Conservation (phyloP, 2,329 filamentous ascomycete species). For the Beauveria scarabaeidicola region DNA sequence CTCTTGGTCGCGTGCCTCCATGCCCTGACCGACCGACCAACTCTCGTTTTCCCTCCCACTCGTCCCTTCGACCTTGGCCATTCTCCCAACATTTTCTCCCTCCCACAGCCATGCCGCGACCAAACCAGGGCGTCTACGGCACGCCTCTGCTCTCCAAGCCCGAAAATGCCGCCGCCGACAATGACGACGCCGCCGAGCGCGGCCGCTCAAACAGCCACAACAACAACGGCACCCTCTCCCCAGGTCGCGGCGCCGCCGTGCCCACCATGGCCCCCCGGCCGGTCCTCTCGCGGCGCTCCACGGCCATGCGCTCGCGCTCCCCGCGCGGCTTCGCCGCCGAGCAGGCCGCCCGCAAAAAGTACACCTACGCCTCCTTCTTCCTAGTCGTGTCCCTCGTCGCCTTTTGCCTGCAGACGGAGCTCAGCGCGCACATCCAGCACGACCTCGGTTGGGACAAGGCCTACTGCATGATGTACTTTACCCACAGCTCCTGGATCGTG, state of each 20-base stretch:
- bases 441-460: conserved; percentile 92
- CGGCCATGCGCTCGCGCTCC: conserved; percentile 66
- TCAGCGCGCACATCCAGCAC: conserved; percentile 89
- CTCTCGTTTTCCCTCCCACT: background rate
- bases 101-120: conserved; percentile 31
- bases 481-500: conserved; percentile 86
- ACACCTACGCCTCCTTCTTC: conserved; percentile 80
- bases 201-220: conserved; percentile 20
- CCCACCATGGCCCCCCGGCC: conserved; percentile 16
- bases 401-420: conserved; percentile 92
- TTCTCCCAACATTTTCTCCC: no score
- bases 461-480: conserved; percentile 99
- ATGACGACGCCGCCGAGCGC: conserved; percentile 18
- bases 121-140: conserved; percentile 36
- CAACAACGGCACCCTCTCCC: conserved; percentile 15
- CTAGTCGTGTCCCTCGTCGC: conserved; percentile 73
- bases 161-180: conserved; percentile 16
- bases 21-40: background rate
- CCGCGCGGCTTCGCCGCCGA: conserved; percentile 42
- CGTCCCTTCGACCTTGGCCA: background rate
- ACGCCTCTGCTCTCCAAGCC: conserved; percentile 33
- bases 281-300: conserved; percentile 37
- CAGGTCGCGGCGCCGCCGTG: conserved; percentile 21
- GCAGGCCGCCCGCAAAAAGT: conserved; percentile 61
- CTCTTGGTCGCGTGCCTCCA: background rate